Evolutionary conservation across 2,329 filamentous ascomycete species (phyloP).

Genomic region (Xylaria sp.): DNA sequence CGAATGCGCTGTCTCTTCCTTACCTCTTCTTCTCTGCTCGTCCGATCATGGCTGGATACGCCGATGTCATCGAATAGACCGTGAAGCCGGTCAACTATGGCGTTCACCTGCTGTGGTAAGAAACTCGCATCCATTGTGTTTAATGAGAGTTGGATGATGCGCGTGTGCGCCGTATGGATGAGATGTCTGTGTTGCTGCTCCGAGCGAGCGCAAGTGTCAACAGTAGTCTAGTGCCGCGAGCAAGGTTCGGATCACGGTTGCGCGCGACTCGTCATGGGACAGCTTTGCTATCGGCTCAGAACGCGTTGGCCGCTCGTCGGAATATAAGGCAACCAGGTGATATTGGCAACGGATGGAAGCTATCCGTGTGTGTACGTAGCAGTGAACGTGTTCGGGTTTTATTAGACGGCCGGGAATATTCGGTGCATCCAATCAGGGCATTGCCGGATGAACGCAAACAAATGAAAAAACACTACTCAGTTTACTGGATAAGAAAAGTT

Average conservation of each 20-base stretch:
- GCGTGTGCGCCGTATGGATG: constrained; percentile 5
- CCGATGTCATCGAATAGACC: constrained; percentile 97
- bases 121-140: constrained; percentile 78
- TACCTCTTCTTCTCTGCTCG: constrained; percentile 84
- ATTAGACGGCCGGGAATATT: constrained; percentile 7
- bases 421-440: constrained; percentile 14
- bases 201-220: neutral
- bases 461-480: constrained; percentile 13
- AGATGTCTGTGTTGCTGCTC: neutral
- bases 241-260: constrained; percentile 7
- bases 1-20: constrained; percentile 26
- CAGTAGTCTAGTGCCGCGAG: neutral
- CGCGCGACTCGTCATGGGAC: constrained; percentile 14
- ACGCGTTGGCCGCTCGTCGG: too few species aligned
- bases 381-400: constrained; percentile 11
- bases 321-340: too few species aligned
- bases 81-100: constrained; percentile 87
- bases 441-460: constrained; percentile 16
- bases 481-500: neutral
- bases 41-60: constrained; percentile 87
- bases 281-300: neutral
- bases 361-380: neutral
- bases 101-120: constrained; percentile 90
- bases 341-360: too few species aligned
- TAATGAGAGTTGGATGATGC: neutral